A percentile compares a stretch with the other conserved stretches of the same genome.
These are phyloP conservation scores for Russula sp. DNA, from an alignment of 768 basidiomycete species.

Conservation along the genomic window DNA sequence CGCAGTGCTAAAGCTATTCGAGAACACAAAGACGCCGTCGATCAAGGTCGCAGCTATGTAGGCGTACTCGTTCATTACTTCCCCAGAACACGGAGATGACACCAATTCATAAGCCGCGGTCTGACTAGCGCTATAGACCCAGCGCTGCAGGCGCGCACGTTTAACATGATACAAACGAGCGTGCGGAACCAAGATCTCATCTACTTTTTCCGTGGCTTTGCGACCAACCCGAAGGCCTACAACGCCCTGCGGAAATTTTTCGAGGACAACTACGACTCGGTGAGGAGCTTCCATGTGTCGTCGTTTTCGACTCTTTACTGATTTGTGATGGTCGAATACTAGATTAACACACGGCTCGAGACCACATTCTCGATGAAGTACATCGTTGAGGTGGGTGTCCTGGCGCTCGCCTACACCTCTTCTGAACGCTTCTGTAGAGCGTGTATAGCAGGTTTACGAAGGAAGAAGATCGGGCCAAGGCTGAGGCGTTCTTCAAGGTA, in stretches of 20 bases:
- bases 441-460: constrained; percentile 7
- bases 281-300: constrained; percentile 31
- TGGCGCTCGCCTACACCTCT: neutral
- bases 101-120: constrained; percentile 41
- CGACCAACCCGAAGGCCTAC: constrained; percentile 49
- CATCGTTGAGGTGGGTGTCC: constrained; percentile 8
- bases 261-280: constrained; percentile 60
- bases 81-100: neutral
- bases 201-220: constrained; percentile 57
- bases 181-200: constrained; percentile 56
- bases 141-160: constrained; percentile 53
- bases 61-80: constrained; percentile 24
- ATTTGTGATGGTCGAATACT: neutral
- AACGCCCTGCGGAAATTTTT: constrained; percentile 55
- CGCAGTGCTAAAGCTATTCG: constrained; percentile 59
- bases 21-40: constrained; percentile 68
- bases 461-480: constrained; percentile 13
- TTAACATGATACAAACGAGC: constrained; percentile 50
- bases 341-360: constrained; percentile 20
- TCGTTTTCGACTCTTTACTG: neutral
- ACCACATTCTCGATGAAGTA: constrained; percentile 17
- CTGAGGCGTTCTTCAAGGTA: constrained; percentile 23
- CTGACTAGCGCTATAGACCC: constrained; percentile 56
- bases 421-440: neutral
- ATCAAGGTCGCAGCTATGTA: constrained; percentile 67